Percentiles rank a stretch among this genome's conserved stretches.
phyloP scores from a whole-genome alignment of 2,329 filamentous ascomycete genomes.

The Gnomoniopsis smithogilvyi region DNA sequence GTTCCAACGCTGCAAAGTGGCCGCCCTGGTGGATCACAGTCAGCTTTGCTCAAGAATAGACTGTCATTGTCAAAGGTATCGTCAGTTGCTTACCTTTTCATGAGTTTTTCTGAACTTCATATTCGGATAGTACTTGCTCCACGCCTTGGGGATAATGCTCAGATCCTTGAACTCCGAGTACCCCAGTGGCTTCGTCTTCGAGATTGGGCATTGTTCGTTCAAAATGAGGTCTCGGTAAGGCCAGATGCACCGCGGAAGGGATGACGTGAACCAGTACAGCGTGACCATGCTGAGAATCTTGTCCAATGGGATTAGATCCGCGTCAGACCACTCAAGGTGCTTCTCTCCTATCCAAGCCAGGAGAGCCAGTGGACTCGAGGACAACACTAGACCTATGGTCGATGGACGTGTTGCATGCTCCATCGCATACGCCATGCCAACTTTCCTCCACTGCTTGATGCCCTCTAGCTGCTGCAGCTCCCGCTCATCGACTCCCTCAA shows the following conservation, averaged over 20 bases:
- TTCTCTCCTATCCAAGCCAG: constrained; percentile 58
- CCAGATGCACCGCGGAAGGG: constrained; percentile 45
- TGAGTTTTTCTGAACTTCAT: constrained; percentile 15
- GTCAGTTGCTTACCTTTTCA: constrained; percentile 14
- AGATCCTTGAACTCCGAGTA: constrained; percentile 45
- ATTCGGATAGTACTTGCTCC: constrained; percentile 25
- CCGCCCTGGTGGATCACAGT: constrained; percentile 35
- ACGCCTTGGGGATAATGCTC: constrained; percentile 32
- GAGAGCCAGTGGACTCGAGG: constrained; percentile 51
- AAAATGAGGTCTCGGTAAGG: constrained; percentile 38
- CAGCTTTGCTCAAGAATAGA: not conserved
- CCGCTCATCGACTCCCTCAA: constrained; percentile 19
- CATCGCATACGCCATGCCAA: constrained; percentile 45
- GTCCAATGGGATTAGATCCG: constrained; percentile 27
- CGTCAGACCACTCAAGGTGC: constrained; percentile 50
- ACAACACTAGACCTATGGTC: constrained; percentile 54
- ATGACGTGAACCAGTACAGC: constrained; percentile 54
- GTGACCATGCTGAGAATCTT: constrained; percentile 47
- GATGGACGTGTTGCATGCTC: constrained; percentile 52
- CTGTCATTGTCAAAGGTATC: not conserved
- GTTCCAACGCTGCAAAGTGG: constrained; percentile 50
- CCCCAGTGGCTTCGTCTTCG: constrained; percentile 27
- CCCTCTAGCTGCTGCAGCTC: constrained; percentile 37
- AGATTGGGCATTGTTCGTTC: not conserved
- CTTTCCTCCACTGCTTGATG: constrained; percentile 33